Conservation (phyloP, 306 rosid genomes). For the Quillaja saponaria region DNA sequence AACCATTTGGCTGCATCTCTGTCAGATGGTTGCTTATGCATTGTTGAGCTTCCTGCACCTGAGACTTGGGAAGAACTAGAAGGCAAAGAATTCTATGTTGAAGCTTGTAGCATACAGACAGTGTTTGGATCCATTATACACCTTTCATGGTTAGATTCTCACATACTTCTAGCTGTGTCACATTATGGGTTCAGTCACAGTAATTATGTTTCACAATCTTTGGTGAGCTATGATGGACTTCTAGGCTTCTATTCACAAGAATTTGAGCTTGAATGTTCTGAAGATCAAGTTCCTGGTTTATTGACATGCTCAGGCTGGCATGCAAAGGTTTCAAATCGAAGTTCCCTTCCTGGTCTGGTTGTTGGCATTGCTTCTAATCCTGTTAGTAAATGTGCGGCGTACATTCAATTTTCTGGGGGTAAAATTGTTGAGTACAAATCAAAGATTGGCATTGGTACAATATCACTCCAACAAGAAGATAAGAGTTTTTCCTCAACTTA, state of each 20-base stretch:
- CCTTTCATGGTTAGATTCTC: conserved; percentile 80
- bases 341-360: conserved; percentile 58
- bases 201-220: conserved; percentile 38
- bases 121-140: conserved; percentile 67
- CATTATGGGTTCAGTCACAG: conserved; percentile 68
- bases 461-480: conserved; percentile 51
- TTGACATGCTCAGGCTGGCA: conserved; percentile 84
- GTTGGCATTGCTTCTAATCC: conserved; percentile 62
- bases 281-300: conserved; percentile 65
- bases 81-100: conserved; percentile 69
- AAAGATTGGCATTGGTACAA: conserved; percentile 46
- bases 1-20: conserved; percentile 66
- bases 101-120: conserved; percentile 49
- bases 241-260: conserved; percentile 71
- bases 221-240: conserved; percentile 39
- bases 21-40: conserved; percentile 71
- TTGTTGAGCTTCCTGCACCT: conserved; percentile 75
- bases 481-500: conserved; percentile 66
- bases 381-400: conserved; percentile 54
- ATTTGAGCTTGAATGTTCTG: conserved; percentile 70
- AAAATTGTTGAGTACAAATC: conserved; percentile 57
- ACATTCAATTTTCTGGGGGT: conserved; percentile 76
- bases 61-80: conserved; percentile 93
- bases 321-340: conserved; percentile 57
- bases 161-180: conserved; percentile 65